A percentile compares a stretch with the other conserved stretches of the same genome.
Evolutionary conservation across 345 rosid genomes (phyloP).

Genomic region (Boechera stricta): DNA sequence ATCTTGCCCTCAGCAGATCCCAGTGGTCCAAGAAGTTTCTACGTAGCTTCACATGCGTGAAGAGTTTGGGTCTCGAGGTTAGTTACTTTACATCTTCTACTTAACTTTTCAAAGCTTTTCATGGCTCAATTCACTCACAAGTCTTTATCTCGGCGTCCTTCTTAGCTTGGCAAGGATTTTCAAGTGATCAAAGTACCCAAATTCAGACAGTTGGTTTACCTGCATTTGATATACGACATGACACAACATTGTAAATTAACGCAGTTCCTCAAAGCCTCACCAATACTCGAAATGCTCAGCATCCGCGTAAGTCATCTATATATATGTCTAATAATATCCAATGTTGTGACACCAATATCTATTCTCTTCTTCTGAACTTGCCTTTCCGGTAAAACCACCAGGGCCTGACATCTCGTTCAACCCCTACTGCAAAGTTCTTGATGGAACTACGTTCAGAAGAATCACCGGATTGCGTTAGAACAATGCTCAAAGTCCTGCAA

Average conservation of each 20-base stretch:
- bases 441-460: neutral
- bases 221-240: slow-evolving; percentile 35
- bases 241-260: neutral
- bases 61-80: slow-evolving; percentile 37
- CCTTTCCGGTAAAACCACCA: slow-evolving; percentile 11
- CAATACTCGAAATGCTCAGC: slow-evolving; percentile 32
- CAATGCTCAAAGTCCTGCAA: slow-evolving; percentile 21
- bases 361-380: neutral
- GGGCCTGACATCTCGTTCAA: slow-evolving; percentile 6
- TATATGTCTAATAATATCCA: neutral
- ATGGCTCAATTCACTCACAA: neutral
- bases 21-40: slow-evolving; percentile 32
- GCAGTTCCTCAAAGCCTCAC: slow-evolving; percentile 19
- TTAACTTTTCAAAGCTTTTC: slow-evolving; percentile 2
- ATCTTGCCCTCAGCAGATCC: slow-evolving; percentile 12
- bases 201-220: slow-evolving; percentile 27
- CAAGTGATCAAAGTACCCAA: neutral
- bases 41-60: slow-evolving; percentile 21
- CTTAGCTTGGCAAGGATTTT: slow-evolving; percentile 27
- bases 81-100: slow-evolving; percentile 29
- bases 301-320: slow-evolving; percentile 25
- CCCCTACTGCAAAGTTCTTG: neutral
- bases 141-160: neutral
- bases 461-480: slow-evolving; percentile 14
- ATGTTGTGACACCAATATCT: slow-evolving; percentile 2